Evolutionary conservation across 2,329 filamentous ascomycete genomes (phyloP).

Genomic region (Penicillium palitans): DNA sequence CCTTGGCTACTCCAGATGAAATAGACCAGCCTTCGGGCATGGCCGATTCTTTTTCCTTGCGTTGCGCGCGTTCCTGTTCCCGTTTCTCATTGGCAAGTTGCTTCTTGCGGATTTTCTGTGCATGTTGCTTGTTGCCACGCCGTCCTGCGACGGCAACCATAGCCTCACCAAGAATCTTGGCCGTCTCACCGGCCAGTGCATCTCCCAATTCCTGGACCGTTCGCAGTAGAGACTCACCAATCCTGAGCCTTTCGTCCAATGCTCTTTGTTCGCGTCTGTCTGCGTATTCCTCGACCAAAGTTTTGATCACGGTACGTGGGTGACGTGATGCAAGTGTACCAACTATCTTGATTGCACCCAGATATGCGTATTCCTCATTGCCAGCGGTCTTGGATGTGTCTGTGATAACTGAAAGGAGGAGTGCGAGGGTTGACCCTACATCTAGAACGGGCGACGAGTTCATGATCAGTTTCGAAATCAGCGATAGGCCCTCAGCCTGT

Average conservation of each 20-base stretch:
- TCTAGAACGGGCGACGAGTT: constrained; percentile 46
- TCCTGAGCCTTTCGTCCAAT: constrained; percentile 43
- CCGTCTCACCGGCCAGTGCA: constrained; percentile 40
- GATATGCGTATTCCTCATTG: constrained; percentile 47
- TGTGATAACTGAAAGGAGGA: constrained; percentile 43
- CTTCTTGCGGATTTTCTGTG: constrained; percentile 33
- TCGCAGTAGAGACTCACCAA: constrained; percentile 44
- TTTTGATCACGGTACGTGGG: constrained; percentile 44
- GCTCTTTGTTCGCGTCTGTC: constrained; percentile 39
- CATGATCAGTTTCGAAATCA: constrained; percentile 42
- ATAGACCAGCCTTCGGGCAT: constrained; percentile 35
- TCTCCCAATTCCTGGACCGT: constrained; percentile 45
- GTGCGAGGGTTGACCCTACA: constrained; percentile 43
- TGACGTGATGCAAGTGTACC: constrained; percentile 44
- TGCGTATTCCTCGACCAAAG: constrained; percentile 42
- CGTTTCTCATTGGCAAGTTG: constrained; percentile 31
- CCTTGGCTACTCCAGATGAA: constrained; percentile 19
- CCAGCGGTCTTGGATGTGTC: constrained; percentile 33
- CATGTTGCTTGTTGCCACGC: constrained; percentile 38
- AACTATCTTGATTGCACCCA: constrained; percentile 46
- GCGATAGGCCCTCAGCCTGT: constrained; percentile 46
- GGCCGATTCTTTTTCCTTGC: constrained; percentile 26
- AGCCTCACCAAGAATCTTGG: constrained; percentile 40
- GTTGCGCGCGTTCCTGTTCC: constrained; percentile 31
- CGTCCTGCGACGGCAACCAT: constrained; percentile 44